These are phyloP conservation scores for Xerocomus spinulosus DNA, from an alignment of 768 basidiomycete species.

Conservation along the genomic window DNA sequence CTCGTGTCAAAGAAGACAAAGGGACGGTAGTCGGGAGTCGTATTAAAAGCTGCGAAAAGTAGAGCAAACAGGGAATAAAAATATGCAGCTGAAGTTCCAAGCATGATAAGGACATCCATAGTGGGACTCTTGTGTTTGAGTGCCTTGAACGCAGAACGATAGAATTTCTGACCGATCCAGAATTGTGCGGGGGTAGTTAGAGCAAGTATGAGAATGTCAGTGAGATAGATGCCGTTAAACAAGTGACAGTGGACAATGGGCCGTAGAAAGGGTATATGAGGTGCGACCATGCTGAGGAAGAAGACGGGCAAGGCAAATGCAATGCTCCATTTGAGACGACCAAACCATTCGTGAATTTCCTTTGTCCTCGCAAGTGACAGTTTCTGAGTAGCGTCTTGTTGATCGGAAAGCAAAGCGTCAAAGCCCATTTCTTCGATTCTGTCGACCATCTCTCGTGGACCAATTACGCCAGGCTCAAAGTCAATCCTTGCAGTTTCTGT, in stretches of 20 bases:
- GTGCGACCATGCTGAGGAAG: constrained; percentile 82
- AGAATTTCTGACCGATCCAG: constrained; percentile 86
- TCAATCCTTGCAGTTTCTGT: constrained; percentile 71
- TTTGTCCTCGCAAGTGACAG: constrained; percentile 83
- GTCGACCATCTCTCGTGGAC: constrained; percentile 85
- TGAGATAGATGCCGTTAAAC: constrained; percentile 69
- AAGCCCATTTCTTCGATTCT: constrained; percentile 86
- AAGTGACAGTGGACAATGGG: constrained; percentile 48
- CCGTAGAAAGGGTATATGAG: constrained; percentile 57
- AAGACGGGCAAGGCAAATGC: constrained; percentile 92
- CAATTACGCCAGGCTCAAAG: constrained; percentile 69
- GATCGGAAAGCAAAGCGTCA: constrained; percentile 80
- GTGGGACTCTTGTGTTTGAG: constrained; percentile 86
- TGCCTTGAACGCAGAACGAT: constrained; percentile 85
- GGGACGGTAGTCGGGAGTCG: constrained; percentile 67
- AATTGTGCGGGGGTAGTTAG: constrained; percentile 92
- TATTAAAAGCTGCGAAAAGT: constrained; percentile 58
- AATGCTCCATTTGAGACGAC: constrained; percentile 68
- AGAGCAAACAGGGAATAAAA: constrained; percentile 79
- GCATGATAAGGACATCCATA: constrained; percentile 96
- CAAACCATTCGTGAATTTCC: constrained; percentile 88
- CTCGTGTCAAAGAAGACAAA: constrained; percentile 97
- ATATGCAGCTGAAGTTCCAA: constrained; percentile 93
- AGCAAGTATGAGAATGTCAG: constrained; percentile 68
- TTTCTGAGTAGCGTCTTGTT: constrained; percentile 78